phyloP scores from a whole-genome alignment of 2,329 filamentous ascomycete species.

The Penicillium expansum region DNA sequence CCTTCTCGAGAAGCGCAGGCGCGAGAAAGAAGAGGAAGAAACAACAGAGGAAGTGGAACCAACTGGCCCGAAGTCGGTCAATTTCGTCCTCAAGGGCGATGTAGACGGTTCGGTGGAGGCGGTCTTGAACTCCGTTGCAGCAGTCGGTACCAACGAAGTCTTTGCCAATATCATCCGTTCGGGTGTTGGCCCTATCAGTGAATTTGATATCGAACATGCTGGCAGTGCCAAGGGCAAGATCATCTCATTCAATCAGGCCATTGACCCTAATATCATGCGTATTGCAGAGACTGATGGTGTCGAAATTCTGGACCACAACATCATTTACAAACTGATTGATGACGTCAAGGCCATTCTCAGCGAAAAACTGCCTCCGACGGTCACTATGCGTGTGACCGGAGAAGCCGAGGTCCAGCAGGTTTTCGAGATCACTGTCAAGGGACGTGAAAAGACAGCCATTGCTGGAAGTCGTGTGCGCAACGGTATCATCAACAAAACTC shows the following conservation, averaged over 20 bases:
- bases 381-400: conserved; percentile 71
- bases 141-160: conserved; percentile 82
- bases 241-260: conserved; percentile 78
- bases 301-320: conserved; percentile 75
- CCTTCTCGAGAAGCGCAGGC: conserved; percentile 53
- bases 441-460: conserved; percentile 67
- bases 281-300: conserved; percentile 71
- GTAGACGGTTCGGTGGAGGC: conserved; percentile 94
- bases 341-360: conserved; percentile 59
- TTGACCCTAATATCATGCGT: conserved; percentile 65
- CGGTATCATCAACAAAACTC: conserved; percentile 64
- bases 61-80: conserved; percentile 58
- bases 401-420: conserved; percentile 82
- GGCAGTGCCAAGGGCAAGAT: conserved; percentile 71
- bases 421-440: conserved; percentile 79
- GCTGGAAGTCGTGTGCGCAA: conserved; percentile 87
- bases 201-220: conserved; percentile 88
- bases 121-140: conserved; percentile 70
- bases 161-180: conserved; percentile 72
- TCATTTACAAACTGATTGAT: conserved; percentile 54
- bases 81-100: conserved; percentile 88
- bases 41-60: conserved; percentile 35
- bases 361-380: conserved; percentile 63
- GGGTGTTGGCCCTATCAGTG: conserved; percentile 71
- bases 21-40: conserved; percentile 36